Evolutionary conservation across 768 basidiomycete species (phyloP), one percentile per base, ranked within the genome.

Genomic region (Candolleomyces eurysporus): DNA sequence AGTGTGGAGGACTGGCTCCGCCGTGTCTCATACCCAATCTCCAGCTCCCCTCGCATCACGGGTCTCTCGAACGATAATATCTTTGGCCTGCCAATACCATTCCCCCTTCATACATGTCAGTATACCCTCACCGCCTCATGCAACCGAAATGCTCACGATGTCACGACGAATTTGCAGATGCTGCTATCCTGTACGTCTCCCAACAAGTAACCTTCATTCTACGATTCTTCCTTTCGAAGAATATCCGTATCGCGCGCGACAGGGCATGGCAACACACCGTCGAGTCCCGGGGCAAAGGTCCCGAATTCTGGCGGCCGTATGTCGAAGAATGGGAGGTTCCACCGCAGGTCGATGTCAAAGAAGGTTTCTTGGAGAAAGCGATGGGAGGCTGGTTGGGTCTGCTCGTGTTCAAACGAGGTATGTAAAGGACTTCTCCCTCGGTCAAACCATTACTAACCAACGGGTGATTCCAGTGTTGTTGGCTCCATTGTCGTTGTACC

Each of bases 241-340:
- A 96, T 73, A 86, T 96, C 51, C 83, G 86, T 30, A 83, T 94
- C 48, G 92, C 94, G 0, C 84, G 89, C 2, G 84, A 85, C 57
- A 82, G 90, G 11, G 93, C 85, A 11, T 92, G 87, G 84, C 87
- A 84, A 19, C 89, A 95, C 69, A 96, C 94, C 0, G 86, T 96
- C 31, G 75, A 81, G 6, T 96, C 93, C 5, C 84, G 94, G 1
- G 89, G 89, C 13, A 96, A 96, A 66, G 86, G 88, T 0, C 76
- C 81, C 0, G 86, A 90, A 9, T 96, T 96, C 76, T 98, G 93
- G 92, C 79, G 82, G 61, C 84, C 86, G 0, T 93, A 92, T 62
- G 84, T 90, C 0, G 89, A 95, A 68, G 92, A 94, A 72, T 91
- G 89, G 90, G 81, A 86, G 26, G 68, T 75, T 2, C 90, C 90